Evolutionary conservation across 1,139 yeast genomes (phyloP), one percentile per base, ranked within the genome.

Genomic region (Zygoascus sp.): DNA sequence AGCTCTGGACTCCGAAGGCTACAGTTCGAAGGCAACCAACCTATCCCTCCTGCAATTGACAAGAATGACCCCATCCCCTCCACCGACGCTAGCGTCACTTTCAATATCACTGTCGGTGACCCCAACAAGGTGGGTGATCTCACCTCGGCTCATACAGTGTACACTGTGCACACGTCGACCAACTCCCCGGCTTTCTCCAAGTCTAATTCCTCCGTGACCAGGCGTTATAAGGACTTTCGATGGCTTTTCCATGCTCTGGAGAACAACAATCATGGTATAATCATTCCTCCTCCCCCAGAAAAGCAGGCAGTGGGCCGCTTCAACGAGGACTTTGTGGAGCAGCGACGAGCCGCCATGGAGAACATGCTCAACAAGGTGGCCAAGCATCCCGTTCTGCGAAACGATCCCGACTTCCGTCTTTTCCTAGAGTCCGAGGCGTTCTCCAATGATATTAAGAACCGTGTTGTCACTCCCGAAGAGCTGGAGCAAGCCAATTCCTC

Each of bases 241-340:
- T 72, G 97, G 97, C 74, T 92, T 22, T 90, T 88, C 65, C 88
- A 88, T 57, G 96, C 92, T 58, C 71, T 92, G 28, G 88, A 86
- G 60, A 78, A 79, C 54, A 87, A 83, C 58, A 89, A 92, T 61
- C 95, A 96, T 25, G 98, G 98, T 0, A 73, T 77, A 49, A 83
- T 94, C 36, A 82, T 94, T 22, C 98, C 98, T 0, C 96, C 98
- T 0, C 97, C 98, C 9, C 98, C 99, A 1, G 87, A 88, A 32
- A 94, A 94, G 61, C 97, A 92, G 65, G 86, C 88, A 0, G 83
- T 90, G 50, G 97, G 96, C 2, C 73, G 95, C 54, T 84, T 83
- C 66, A 87, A 88, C 59, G 90, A 86, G 56, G 89, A 82, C 58
- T 89, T 92, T 60, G 81, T 92, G 46, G 97, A 90, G 62, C 80